Evolutionary conservation across 2,329 filamentous ascomycete species (phyloP), one percentile per base, ranked within the genome.

Genomic region (Raffaelea ambrosiae): DNA sequence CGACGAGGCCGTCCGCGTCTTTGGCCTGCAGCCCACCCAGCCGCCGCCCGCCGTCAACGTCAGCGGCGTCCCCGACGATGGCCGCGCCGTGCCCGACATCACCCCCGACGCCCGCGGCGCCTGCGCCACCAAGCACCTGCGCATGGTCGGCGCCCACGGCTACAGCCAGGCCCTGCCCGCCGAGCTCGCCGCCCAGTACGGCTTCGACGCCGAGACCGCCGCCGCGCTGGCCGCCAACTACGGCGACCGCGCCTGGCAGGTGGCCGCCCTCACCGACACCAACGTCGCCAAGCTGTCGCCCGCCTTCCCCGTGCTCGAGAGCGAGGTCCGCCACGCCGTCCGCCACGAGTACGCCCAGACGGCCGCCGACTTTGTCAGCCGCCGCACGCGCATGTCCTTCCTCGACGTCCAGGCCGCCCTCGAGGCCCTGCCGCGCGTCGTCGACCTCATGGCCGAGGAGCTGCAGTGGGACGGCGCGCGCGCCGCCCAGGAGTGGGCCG

Each of bases 291-390:
- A 86, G 65, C 88, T 53, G 84, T 96, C 53, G 84, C 85, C 3
- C 66, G 77, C 16, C 72, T 95, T 95, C 65, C 88, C 90, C 14
- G 95, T 93, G 64, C 81, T 96, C 22, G 90, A 96, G 59, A 89
- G 89, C 42, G 91, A 96, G 68, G 77, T 96, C 38, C 81, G 88
- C 47, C 95, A 95, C 63, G 88, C 88, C 20, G 81, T 95, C 35
- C 75, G 83, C 46, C 84, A 95, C 65, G 91, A 96, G 68, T 94
- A 94, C 61, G 91, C 91, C 3, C 87, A 95, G 65, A 93, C 88
- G 3, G 88, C 88, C 1, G 83, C 89, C 16, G 90, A 96, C 61
- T 85, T 96, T 10, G 72, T 96, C 42, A 89, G 88, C 3, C 79
- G 91, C 51, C 77, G 90, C 52, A 96, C 86, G 39, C 76, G 91